phyloP scores from a whole-genome alignment of 306 rosid genomes.

The Vigna hirtella region DNA sequence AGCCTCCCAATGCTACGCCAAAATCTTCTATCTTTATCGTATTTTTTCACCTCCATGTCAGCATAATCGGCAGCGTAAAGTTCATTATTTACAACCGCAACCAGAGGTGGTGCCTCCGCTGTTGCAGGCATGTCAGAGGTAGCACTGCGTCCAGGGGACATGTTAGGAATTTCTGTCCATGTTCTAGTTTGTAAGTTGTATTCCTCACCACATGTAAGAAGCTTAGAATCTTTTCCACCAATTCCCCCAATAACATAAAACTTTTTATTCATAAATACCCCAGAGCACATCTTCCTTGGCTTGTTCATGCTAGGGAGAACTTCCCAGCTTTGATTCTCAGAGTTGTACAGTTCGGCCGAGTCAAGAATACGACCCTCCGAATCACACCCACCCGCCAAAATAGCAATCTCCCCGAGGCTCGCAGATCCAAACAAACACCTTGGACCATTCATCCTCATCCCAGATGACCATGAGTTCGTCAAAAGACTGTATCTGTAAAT shows the following conservation, averaged over 20 bases:
- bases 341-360: conserved; percentile 80
- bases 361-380: conserved; percentile 63
- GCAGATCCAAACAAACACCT: conserved; percentile 95
- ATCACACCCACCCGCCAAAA: conserved; percentile 91
- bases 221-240: conserved; percentile 68
- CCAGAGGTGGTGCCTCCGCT: conserved; percentile 86
- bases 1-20: conserved; percentile 76
- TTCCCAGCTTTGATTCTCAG: conserved; percentile 78
- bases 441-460: conserved; percentile 78
- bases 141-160: conserved; percentile 77
- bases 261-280: conserved; percentile 79
- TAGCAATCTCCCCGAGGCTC: conserved; percentile 80
- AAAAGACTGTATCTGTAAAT: conserved; percentile 77
- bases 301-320: conserved; percentile 72
- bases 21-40: conserved; percentile 54
- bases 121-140: conserved; percentile 64
- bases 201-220: conserved; percentile 87
- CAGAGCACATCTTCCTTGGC: conserved; percentile 90
- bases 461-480: conserved; percentile 83
- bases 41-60: conserved; percentile 83
- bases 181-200: conserved; percentile 62
- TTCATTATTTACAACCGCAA: conserved; percentile 82
- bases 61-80: conserved; percentile 85
- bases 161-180: conserved; percentile 79
- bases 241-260: conserved; percentile 87